phyloP scores from a whole-genome alignment of 1,284 basidiomycete species.

The Trametes versicolor region DNA sequence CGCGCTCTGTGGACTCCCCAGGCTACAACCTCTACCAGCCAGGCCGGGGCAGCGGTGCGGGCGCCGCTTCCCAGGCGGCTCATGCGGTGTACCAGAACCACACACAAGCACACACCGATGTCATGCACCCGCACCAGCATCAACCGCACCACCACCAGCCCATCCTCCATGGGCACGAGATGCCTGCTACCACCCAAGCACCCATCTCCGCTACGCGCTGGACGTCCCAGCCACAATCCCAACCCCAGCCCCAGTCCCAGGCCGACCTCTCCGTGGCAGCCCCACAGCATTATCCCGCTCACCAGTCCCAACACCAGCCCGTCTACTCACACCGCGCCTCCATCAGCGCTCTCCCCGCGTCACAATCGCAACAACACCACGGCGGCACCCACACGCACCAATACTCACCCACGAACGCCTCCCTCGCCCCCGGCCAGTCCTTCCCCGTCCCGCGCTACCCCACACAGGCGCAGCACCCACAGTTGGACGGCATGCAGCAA shows the following conservation, averaged over 20 bases:
- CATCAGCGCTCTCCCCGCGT: conserved; percentile 10
- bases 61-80: conserved; percentile 6
- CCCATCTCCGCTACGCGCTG: conserved; percentile 42
- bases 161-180: conserved; percentile 17
- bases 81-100: conserved; percentile 16
- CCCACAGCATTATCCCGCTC: conserved; percentile 13
- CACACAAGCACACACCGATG: conserved; percentile 12
- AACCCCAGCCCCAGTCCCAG: conserved; percentile 12
- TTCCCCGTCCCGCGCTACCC: conserved; percentile 31
- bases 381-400: conserved; percentile 10
- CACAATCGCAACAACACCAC: conserved; percentile 22
- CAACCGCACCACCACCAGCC: conserved; percentile 1
- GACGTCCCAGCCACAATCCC: conserved; percentile 25
- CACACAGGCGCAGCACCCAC: conserved; percentile 12
- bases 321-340: conserved; percentile 19
- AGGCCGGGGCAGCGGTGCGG: conserved; percentile 6
- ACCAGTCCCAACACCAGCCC: conserved; percentile 18
- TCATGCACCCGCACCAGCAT: conserved; percentile 14
- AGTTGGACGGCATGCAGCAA: background rate
- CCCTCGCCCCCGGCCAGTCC: conserved; percentile 10
- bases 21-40: conserved; percentile 28
- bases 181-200: conserved; percentile 35
- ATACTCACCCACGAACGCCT: background rate
- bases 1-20: conserved; percentile 37
- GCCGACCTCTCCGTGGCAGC: background rate